A percentile compares a stretch with the other conserved stretches of the same genome.
Evolutionary conservation across 2,329 filamentous ascomycete genomes (phyloP).

Genomic region (Aspergillus sp.): DNA sequence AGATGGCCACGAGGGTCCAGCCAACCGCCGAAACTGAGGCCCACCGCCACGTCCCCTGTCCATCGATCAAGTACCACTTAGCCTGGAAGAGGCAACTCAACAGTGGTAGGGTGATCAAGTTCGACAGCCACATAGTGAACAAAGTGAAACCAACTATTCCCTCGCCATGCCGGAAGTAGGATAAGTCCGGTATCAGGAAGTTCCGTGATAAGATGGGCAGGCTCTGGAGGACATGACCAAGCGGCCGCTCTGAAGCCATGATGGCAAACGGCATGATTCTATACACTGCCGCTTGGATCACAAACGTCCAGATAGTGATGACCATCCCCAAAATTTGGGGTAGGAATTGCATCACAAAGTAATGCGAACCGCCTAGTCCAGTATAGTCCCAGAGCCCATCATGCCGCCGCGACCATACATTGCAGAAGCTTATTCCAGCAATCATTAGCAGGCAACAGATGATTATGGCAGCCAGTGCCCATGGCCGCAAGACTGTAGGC

Average conservation of each 20-base stretch:
- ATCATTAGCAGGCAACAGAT: constrained; percentile 69
- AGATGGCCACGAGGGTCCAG: constrained; percentile 76
- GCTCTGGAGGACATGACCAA: constrained; percentile 64
- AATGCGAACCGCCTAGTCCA: constrained; percentile 69
- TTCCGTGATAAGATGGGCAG: constrained; percentile 61
- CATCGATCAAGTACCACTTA: constrained; percentile 61
- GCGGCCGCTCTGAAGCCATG: constrained; percentile 67
- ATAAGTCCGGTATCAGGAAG: constrained; percentile 67
- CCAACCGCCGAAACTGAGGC: constrained; percentile 73
- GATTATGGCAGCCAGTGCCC: constrained; percentile 63
- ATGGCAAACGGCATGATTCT: constrained; percentile 75
- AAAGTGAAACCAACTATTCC: constrained; percentile 67
- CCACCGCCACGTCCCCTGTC: constrained; percentile 71
- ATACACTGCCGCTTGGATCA: constrained; percentile 71
- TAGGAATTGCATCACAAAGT: constrained; percentile 84
- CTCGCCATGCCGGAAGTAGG: constrained; percentile 69
- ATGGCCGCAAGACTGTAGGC: constrained; percentile 69
- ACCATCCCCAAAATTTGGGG: constrained; percentile 74
- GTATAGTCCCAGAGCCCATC: constrained; percentile 69
- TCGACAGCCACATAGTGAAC: constrained; percentile 72
- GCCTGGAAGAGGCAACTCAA: constrained; percentile 74
- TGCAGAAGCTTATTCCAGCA: constrained; percentile 69
- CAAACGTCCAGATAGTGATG: constrained; percentile 75
- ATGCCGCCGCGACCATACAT: constrained; percentile 64
- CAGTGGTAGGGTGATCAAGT: constrained; percentile 74